Evolutionary conservation across 352 stramenopile genomes (phyloP), one percentile per base, ranked within the genome.

Genomic region (Globisporangium takayamanum): DNA sequence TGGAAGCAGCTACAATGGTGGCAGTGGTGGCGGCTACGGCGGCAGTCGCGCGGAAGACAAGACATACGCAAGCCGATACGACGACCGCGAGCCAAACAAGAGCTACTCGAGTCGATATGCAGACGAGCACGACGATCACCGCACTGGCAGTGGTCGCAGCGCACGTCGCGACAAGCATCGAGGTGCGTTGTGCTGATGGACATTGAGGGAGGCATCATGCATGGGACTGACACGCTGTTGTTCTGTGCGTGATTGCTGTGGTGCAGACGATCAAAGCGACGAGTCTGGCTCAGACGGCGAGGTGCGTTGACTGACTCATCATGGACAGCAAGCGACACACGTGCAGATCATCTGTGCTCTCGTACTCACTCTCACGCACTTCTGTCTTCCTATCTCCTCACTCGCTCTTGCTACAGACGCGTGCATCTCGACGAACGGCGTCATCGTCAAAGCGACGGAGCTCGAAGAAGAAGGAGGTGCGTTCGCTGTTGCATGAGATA

Each of bases 241-340:
- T 50, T 1, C 30, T n/a, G 41, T 39, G 61, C 18, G 42, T 37
- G 47, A 16, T 50, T 36, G 3, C 2, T 33, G n/a, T 65, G 56
- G 30, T 63, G 37, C 44, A 86, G 74, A 82, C 46, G 75, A 90
- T 33, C 64, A 59, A 52, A 82, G 74, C 42, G 80, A 85, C 20
- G 79, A 81, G 52, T 90, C 79, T 3, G 81, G 87, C 28, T 94
- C 84, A 1, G 81, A 91, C 37, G 77, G 84, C 63, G 84, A 89
- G 50, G 74, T 77, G 56, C 47, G 63, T 62, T 11, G 8, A n/a
- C 2, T 44, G 18, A 6, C 16, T 54, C 12, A 25, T 49, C n/a
- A 22, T 2, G 16, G 11, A 49, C 22, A 22, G 22, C 22, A 22
- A 22, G 22, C 22, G 22, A 22, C 22, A 22, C 22, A 22, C 22